Conservation (phyloP, 257 asterid genomes). For the Haberlea rhodopensis region DNA sequence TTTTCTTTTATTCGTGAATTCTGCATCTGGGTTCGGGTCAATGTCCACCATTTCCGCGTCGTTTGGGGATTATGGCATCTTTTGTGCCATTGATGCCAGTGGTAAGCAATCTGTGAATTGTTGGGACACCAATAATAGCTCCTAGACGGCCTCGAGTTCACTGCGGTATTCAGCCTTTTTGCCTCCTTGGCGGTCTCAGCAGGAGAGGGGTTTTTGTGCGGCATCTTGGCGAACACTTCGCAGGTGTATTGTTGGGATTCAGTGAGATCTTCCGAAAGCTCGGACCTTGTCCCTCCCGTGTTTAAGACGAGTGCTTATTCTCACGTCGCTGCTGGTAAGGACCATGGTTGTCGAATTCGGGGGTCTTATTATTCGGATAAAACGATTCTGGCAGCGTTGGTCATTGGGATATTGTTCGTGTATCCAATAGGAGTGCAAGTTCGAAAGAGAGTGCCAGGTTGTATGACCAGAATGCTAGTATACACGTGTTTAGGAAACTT, state of each 20-base stretch:
- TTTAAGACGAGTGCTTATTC: constrained; percentile 51
- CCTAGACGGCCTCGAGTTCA: constrained; percentile 33
- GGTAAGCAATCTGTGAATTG: constrained; percentile 87
- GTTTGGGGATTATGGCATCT: constrained; percentile 57
- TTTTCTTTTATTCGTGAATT: constrained; percentile 31
- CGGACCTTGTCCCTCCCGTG: constrained; percentile 64
- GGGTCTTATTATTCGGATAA: constrained; percentile 67
- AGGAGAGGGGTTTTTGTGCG: constrained; percentile 82
- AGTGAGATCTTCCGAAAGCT: constrained; percentile 26
- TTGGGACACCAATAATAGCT: constrained; percentile 58
- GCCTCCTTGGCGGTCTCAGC: constrained; percentile 75
- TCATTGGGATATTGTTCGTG: constrained; percentile 72
- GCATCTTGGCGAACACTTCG: constrained; percentile 67
- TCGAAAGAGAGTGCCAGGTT: constrained; percentile 51
- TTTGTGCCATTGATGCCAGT: constrained; percentile 94
- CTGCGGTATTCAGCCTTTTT: constrained; percentile 37
- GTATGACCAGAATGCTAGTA: constrained; percentile 39
- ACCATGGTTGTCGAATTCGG: constrained; percentile 78
- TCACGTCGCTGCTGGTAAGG: constrained; percentile 73
- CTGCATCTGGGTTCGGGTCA: constrained; percentile 69
- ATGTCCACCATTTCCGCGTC: constrained; percentile 88
- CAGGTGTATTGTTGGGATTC: constrained; percentile 79
- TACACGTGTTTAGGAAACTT: constrained; percentile 40
- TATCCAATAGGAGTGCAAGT: constrained; percentile 30
- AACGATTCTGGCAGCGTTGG: constrained; percentile 61